phyloP scores from a whole-genome alignment of 495 filamentous ascomycete species.

The Chlorociboria aeruginascens region DNA sequence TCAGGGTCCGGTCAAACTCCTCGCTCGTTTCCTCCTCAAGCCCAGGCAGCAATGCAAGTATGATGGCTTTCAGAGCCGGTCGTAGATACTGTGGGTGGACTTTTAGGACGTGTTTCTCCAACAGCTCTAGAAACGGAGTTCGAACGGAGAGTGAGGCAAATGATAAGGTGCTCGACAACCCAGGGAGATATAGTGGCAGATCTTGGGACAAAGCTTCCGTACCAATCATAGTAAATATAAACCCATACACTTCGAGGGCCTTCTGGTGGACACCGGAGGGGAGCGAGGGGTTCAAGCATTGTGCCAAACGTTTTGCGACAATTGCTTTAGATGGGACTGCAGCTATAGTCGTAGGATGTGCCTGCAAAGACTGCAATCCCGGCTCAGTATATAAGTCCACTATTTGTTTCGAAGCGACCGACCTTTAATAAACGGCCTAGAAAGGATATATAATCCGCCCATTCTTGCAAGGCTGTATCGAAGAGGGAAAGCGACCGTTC shows the following conservation, averaged over 20 bases:
- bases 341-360: conserved; percentile 53
- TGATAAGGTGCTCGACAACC: conserved; percentile 74
- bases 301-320: conserved; percentile 82
- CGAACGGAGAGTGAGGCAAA: conserved; percentile 88
- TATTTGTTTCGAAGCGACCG: conserved; percentile 7
- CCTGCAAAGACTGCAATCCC: conserved; percentile 65
- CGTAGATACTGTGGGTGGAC: conserved; percentile 59
- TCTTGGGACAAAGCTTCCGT: conserved; percentile 67
- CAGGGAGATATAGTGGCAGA: conserved; percentile 77
- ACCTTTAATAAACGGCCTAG: conserved; percentile 86
- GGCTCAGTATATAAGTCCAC: not conserved
- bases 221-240: conserved; percentile 71
- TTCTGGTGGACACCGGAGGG: conserved; percentile 99
- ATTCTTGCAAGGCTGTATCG: conserved; percentile 90
- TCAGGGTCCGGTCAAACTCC: conserved; percentile 83
- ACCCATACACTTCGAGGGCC: conserved; percentile 82
- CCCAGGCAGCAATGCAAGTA: conserved; percentile 77
- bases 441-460: conserved; percentile 99
- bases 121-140: conserved; percentile 66
- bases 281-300: conserved; percentile 86
- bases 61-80: conserved; percentile 78
- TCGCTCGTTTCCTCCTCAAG: conserved; percentile 94
- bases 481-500: conserved; percentile 83
- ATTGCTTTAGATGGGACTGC: conserved; percentile 71
- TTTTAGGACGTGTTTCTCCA: conserved; percentile 68